Evolutionary conservation across 306 rosid genomes (phyloP).

Genomic region (Dalbergia cultrata): DNA sequence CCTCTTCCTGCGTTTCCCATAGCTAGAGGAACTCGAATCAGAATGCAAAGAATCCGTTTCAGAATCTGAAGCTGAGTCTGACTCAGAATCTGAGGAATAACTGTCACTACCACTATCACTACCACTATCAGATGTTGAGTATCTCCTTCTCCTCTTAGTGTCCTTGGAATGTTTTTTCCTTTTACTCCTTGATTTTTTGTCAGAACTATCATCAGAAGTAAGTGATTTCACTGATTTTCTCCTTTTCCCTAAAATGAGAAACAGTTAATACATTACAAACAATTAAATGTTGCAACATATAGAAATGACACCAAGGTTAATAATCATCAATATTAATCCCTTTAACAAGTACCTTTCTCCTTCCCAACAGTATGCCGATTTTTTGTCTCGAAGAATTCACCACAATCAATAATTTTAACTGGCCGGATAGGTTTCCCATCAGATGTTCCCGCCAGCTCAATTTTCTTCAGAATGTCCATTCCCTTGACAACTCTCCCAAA

Average conservation of each 20-base stretch:
- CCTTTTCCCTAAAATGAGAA: slow-evolving; percentile 69
- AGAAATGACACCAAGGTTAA: slow-evolving; percentile 22
- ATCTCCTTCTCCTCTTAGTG: slow-evolving; percentile 67
- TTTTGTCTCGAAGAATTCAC: slow-evolving; percentile 70
- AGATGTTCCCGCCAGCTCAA: slow-evolving; percentile 79
- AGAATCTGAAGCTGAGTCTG: slow-evolving; percentile 61
- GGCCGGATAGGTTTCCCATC: slow-evolving; percentile 79
- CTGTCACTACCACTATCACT: slow-evolving; percentile 63
- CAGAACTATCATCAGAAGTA: slow-evolving; percentile 68
- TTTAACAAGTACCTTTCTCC: slow-evolving; percentile 70
- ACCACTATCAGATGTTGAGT: slow-evolving; percentile 75
- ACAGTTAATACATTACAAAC: slow-evolving; percentile 28
- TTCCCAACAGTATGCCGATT: slow-evolving; percentile 57
- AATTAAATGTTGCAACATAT: slow-evolving; percentile 17
- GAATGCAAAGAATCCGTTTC: slow-evolving; percentile 73
- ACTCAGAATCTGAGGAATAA: slow-evolving; percentile 63
- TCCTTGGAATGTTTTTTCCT: slow-evolving; percentile 64
- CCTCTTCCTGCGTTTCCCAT: slow-evolving; percentile 74
- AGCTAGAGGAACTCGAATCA: slow-evolving; percentile 77
- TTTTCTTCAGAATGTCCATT: slow-evolving; percentile 76
- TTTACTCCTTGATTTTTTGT: slow-evolving; percentile 64
- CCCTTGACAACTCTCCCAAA: slow-evolving; percentile 91
- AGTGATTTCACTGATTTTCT: slow-evolving; percentile 61
- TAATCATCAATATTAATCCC: slow-evolving; percentile 21
- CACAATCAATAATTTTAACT: slow-evolving; percentile 89